Evolutionary conservation across 257 asterid genomes (phyloP), one percentile per base, ranked within the genome.

Genomic region (Ilex asprella): DNA sequence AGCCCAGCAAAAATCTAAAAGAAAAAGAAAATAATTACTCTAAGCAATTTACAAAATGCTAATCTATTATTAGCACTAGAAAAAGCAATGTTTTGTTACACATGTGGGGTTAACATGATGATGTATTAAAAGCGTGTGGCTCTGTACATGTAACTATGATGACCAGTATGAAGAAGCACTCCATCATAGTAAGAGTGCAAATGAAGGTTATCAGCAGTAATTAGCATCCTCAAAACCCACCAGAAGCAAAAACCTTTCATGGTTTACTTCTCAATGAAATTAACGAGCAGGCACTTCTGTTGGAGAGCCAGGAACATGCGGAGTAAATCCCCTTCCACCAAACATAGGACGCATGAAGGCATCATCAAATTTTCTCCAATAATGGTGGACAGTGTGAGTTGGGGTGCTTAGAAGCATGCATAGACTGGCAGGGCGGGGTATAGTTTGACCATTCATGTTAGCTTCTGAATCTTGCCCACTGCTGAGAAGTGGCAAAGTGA

Each of bases 281-380:
- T 57, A 75, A 47, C 16, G 39, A 43, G 30, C 46, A 61, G 65
- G 67, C 1, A 32, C 59, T 65, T 75, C 85, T 51, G 43, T 56
- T 1, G 75, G 70, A 16, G 73, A 76, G 43, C 47, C 74, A 0
- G 73, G 72, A 27, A 14, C 59, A 10, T 7, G 7, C 6, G 60
- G 56, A 15, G 29, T 56, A 15, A 76, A 80, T 35, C 82, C 84
- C 75, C 75, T 66, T 68, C 97, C 70, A 21, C 97, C 94, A 10
- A 89, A 89, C 21, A 81, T 78, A 1, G 86, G 95, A 0, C 84
- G 83, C 97, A 89, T 83, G 51, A 62, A 77, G 10, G 80, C 59
- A 56, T 80, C 51, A 4, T 89, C 95, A 14, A 89, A 78, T 39
- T 53, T 74, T 64, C 88, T 81, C 95, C 97, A 85, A 49, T 78